Conservation (phyloP, 257 asterid species). For the Nicotiana benthamiana region DNA sequence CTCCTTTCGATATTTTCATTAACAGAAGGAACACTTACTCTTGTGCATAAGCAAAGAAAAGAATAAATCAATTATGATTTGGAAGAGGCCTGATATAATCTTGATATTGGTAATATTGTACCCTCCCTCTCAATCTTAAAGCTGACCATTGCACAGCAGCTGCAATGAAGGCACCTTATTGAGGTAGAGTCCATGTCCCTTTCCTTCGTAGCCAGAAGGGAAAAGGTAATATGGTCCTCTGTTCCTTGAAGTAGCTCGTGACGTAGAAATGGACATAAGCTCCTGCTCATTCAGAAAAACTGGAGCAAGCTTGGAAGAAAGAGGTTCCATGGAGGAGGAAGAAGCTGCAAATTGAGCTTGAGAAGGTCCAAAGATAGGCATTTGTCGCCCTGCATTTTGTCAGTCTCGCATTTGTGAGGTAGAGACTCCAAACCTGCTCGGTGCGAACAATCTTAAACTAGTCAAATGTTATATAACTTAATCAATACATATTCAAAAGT, state of each 20-base stretch:
- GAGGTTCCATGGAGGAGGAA: conserved; percentile 25
- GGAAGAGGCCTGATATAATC: neutral
- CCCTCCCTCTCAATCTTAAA: conserved; percentile 13
- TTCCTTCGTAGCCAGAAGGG: conserved; percentile 35
- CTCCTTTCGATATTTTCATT: neutral
- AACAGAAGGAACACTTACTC: neutral
- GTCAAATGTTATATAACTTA: no score
- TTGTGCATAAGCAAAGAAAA: conserved; percentile 7
- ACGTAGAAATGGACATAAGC: conserved; percentile 18
- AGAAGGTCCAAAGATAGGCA: conserved; percentile 32
- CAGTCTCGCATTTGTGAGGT: conserved; percentile 25
- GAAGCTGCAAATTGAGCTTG: conserved; percentile 41
- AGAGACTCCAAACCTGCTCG: conserved; percentile 15
- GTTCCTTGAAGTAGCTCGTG: conserved; percentile 15
- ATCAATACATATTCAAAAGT: no score
- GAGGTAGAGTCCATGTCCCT: conserved; percentile 15
- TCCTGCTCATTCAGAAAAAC: conserved; percentile 33
- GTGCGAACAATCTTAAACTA: no score
- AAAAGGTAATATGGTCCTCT: conserved; percentile 33
- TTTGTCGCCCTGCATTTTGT: conserved; percentile 24
- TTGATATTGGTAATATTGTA: neutral
- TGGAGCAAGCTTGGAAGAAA: conserved; percentile 32
- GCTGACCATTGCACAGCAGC: conserved; percentile 34
- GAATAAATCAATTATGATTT: conserved; percentile 5
- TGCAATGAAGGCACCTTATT: conserved; percentile 29